phyloP scores from a whole-genome alignment of 495 filamentous ascomycete species.

The Penicillium robsamsonii region DNA sequence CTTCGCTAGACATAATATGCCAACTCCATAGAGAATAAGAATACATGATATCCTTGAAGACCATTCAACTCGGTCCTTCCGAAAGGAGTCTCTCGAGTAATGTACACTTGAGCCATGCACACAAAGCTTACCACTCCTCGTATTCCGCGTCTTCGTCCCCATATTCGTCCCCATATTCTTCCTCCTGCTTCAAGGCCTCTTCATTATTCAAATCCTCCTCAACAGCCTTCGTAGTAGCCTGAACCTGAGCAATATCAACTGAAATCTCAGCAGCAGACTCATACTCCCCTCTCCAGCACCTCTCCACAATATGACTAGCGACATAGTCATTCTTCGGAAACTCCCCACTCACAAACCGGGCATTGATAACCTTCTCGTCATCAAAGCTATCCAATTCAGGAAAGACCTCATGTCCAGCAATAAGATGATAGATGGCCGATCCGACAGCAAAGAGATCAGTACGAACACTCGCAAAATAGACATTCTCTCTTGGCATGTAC shows the following conservation, averaged over 20 bases:
- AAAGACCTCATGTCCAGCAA: slow-evolving; percentile 21
- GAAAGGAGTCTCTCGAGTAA: not conserved
- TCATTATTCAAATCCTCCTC: not conserved
- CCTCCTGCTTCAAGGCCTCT: too few relatives aligned
- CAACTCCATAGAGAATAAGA: slow-evolving; percentile 8
- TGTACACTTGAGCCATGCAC: not conserved
- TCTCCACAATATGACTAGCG: slow-evolving; percentile 12
- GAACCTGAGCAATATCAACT: slow-evolving; percentile 3
- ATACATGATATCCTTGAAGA: slow-evolving; percentile 3
- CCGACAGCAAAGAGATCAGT: slow-evolving; percentile 30
- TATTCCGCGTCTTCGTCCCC: not conserved
- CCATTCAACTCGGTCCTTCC: not conserved
- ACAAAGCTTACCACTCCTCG: not conserved
- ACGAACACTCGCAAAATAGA: slow-evolving; percentile 7
- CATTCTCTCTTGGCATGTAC: slow-evolving; percentile 18
- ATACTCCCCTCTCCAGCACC: slow-evolving; percentile 16
- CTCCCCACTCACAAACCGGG: not conserved
- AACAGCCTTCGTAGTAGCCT: not conserved
- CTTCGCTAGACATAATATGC: slow-evolving; percentile 6
- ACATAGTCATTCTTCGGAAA: slow-evolving; percentile 12
- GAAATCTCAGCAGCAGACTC: slow-evolving; percentile 3
- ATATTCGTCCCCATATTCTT: not conserved
- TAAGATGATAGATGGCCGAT: slow-evolving; percentile 22
- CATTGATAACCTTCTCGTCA: slow-evolving; percentile 12
- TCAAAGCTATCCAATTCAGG: slow-evolving; percentile 16